These are phyloP conservation scores for Udeniomyces megalosporus DNA, from an alignment of 768 basidiomycete species.

Conservation along the genomic window DNA sequence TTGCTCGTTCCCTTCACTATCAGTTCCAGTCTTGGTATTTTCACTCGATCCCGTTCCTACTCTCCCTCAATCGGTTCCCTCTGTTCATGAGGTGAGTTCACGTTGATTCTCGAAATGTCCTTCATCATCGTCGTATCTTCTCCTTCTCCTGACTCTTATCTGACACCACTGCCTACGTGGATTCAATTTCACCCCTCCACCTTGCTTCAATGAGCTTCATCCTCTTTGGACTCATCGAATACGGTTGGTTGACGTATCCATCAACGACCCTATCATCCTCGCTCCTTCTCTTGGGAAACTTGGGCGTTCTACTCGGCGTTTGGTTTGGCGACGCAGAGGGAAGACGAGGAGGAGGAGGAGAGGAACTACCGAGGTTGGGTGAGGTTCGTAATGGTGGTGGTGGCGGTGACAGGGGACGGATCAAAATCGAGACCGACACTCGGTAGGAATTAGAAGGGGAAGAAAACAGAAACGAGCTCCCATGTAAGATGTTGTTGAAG, in stretches of 20 bases:
- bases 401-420: too few relatives aligned
- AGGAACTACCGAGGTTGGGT: too few relatives aligned
- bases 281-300: conserved; percentile 40
- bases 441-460: too few relatives aligned
- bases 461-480: too few relatives aligned
- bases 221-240: conserved; percentile 52
- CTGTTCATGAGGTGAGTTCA: conserved; percentile 42
- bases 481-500: too few relatives aligned
- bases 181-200: neutral
- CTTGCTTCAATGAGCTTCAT: conserved; percentile 36
- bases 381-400: too few relatives aligned
- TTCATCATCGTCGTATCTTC: neutral
- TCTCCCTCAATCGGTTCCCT: conserved; percentile 57
- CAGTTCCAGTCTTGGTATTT: conserved; percentile 99
- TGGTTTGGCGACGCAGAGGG: conserved; percentile 8
- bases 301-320: conserved; percentile 40
- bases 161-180: conserved; percentile 1
- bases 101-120: too few relatives aligned
- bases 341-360: neutral
- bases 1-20: conserved; percentile 88
- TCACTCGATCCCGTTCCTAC: conserved; percentile 68
- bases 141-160: neutral
- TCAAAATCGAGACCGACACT: too few relatives aligned
- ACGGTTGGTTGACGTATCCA: conserved; percentile 76
- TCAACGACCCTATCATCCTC: conserved; percentile 53